These are phyloP conservation scores for Starmerella sirachaensis DNA, from an alignment of 805 yeast genomes.

Conservation along the genomic window DNA sequence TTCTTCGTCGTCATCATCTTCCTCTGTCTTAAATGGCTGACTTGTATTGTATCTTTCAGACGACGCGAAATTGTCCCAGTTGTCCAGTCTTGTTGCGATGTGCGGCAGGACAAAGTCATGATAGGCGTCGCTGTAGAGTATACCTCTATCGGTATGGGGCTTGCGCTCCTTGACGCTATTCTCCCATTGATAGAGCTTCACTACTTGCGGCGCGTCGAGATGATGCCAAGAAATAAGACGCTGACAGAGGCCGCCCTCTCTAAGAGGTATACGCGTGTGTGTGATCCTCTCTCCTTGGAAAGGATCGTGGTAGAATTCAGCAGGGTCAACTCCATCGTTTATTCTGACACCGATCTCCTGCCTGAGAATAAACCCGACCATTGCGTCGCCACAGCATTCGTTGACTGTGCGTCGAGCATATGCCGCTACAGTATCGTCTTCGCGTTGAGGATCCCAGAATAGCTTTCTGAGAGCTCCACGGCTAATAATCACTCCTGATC, in stretches of 20 bases:
- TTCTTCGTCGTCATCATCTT: constrained; percentile 2
- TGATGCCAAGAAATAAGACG: constrained; percentile 30
- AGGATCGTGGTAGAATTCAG: constrained; percentile 14
- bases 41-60: neutral
- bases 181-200: constrained; percentile 30
- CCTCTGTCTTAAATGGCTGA: neutral
- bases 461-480: constrained; percentile 25
- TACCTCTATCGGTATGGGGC: constrained; percentile 16
- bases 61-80: constrained; percentile 22
- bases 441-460: constrained; percentile 24
- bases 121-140: constrained; percentile 26
- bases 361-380: constrained; percentile 25
- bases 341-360: constrained; percentile 21
- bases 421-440: constrained; percentile 12
- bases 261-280: constrained; percentile 13
- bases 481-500: constrained; percentile 29
- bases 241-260: constrained; percentile 25
- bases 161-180: constrained; percentile 17
- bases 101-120: constrained; percentile 28
- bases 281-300: constrained; percentile 29
- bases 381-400: constrained; percentile 30
- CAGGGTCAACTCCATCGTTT: constrained; percentile 6
- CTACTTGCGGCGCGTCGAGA: constrained; percentile 26
- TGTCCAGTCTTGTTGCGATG: constrained; percentile 17
- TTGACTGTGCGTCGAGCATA: constrained; percentile 21